Evolutionary conservation across 371 early-diverging fungal species (phyloP).

Genomic region (Zancudomyces culisetae): DNA sequence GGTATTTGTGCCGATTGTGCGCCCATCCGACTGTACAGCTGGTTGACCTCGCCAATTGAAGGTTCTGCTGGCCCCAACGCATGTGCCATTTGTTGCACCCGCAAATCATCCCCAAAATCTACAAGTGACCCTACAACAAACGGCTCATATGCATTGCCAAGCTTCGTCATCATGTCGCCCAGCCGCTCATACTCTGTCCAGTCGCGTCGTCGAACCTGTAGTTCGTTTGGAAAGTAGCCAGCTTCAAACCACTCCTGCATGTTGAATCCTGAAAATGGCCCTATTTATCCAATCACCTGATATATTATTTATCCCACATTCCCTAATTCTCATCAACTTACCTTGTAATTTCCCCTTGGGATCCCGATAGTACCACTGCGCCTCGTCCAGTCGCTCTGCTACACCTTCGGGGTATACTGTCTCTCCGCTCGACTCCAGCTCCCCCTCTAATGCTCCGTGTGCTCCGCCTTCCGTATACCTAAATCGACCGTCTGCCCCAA

Average conservation of each 20-base stretch:
- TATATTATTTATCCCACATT: background rate
- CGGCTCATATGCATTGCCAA: constrained; percentile 40
- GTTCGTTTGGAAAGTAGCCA: constrained; percentile 51
- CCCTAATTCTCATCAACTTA: too few relatives aligned
- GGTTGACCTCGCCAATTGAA: background rate
- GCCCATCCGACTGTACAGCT: background rate
- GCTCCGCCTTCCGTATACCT: constrained; percentile 14
- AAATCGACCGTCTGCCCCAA: constrained; percentile 46
- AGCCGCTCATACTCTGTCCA: constrained; percentile 47
- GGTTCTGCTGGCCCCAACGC: background rate
- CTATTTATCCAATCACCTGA: constrained; percentile 9
- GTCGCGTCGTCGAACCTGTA: constrained; percentile 53
- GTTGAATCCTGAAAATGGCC: constrained; percentile 56
- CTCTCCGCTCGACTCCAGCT: background rate
- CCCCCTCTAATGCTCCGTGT: background rate
- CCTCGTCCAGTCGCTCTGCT: constrained; percentile 5
- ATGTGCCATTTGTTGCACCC: background rate
- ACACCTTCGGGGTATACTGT: constrained; percentile 1
- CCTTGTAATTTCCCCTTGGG: constrained; percentile 58
- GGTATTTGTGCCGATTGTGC: background rate
- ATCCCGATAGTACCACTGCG: constrained; percentile 62
- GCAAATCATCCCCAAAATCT: background rate
- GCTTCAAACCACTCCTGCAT: constrained; percentile 78
- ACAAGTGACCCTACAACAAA: constrained; percentile 30
- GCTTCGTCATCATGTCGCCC: constrained; percentile 32